Base-by-base conservation (phyloP, 2,329 filamentous ascomycete species). In the Trichocomaceae sp. region DNA sequence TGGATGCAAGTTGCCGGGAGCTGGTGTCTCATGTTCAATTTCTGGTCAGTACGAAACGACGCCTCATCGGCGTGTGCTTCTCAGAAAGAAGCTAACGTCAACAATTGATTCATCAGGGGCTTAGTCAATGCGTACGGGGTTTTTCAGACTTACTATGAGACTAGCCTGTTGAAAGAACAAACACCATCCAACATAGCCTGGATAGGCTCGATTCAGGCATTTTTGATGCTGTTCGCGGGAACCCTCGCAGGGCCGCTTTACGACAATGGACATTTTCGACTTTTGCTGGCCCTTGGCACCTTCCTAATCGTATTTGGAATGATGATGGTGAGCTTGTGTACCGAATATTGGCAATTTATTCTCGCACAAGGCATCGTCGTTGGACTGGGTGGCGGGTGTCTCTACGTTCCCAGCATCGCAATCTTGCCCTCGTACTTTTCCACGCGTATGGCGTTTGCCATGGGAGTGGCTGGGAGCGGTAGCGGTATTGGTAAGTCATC, bases 301-400 rank as follows among this genome's bases (percentile, higher is more conserved):
- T 51, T 72, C 4, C 50, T 76, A 9, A 60, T 64, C 6, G 58
- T 77, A 0, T 26, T 76, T 0, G 77, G 77, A 9, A 70, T 75
- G 37, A 74, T 80, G 59, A 71, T 71, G 61, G 75, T 75, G 8
- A 77, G 74, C 41, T 63, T 77, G 0, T 63, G 70, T 9, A 73
- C 61, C 0, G 57, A 62, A 22, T 79, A 78, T 60, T 79, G 74
- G 72, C 75, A 79, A 61, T 64, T 80, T 0, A 69, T 80, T 31
- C 70, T 81, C 4, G 62, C 75, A 0, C 76, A 79, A 54, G 75
- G 70, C 0, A 52, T 78, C 1, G 15, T 70, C 63, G 33, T 64
- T 67, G 37, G 77, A 74, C 0, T 47, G 77, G 4, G 75, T 70
- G 0, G 68, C 68, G 75, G 76, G 0, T 69, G 63, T 46, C 54